phyloP scores from a whole-genome alignment of 2,329 filamentous ascomycete genomes.

The Hirsutella rhossiliensis region DNA sequence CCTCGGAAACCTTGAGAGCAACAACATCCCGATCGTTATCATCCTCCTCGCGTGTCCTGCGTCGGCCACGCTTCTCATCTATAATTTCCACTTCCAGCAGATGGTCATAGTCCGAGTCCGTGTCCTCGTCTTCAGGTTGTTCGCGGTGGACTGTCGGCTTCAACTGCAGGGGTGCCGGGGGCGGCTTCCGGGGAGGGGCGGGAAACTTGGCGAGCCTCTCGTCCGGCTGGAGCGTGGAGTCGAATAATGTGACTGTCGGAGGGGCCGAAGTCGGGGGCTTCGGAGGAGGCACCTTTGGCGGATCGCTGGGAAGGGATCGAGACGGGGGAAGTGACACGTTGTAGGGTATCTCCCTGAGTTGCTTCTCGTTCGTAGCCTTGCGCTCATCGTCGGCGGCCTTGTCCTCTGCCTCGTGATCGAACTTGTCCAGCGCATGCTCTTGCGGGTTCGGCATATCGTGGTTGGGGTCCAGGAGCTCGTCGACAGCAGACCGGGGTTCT shows the following conservation, averaged over 20 bases:
- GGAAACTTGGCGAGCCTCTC: slow-evolving; percentile 38
- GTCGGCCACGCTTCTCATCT: slow-evolving; percentile 54
- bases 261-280: slow-evolving; percentile 27
- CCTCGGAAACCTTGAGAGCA: slow-evolving; percentile 55
- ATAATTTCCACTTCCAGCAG: slow-evolving; percentile 56
- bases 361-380: slow-evolving; percentile 30
- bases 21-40: slow-evolving; percentile 63
- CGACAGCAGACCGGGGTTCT: slow-evolving; percentile 29
- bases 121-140: slow-evolving; percentile 44
- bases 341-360: slow-evolving; percentile 35
- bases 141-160: slow-evolving; percentile 13
- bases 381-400: slow-evolving; percentile 30
- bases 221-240: slow-evolving; percentile 31
- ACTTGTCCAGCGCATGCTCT: slow-evolving; percentile 46
- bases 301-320: slow-evolving; percentile 38
- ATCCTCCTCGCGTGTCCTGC: slow-evolving; percentile 80
- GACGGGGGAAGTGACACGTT: slow-evolving; percentile 42
- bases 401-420: slow-evolving; percentile 42
- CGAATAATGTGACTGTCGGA: slow-evolving; percentile 27
- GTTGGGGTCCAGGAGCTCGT: slow-evolving; percentile 41
- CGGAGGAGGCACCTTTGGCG: slow-evolving; percentile 41
- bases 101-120: slow-evolving; percentile 77
- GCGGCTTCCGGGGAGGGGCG: slow-evolving; percentile 63
- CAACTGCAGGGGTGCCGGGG: slow-evolving; percentile 74
- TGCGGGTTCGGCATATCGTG: slow-evolving; percentile 49